A percentile compares a stretch with the other conserved stretches of the same genome.
Evolutionary conservation across 352 stramenopile genomes (phyloP).

Genomic region (Aphanomyces cochlioides): DNA sequence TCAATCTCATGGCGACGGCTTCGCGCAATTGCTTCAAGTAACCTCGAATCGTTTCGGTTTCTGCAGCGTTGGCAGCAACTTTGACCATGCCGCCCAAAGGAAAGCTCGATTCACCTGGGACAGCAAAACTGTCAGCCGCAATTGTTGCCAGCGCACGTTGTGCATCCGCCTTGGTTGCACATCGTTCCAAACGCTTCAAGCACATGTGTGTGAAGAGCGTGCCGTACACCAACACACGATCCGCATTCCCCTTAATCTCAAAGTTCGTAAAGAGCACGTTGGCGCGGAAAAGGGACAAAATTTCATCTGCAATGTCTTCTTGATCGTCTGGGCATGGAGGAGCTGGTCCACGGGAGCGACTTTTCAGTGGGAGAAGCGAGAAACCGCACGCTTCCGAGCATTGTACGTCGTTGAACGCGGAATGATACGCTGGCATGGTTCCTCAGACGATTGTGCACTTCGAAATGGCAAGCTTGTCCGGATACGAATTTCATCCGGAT

Average conservation of each 20-base stretch:
- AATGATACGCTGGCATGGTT: constrained; percentile 91
- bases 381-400: constrained; percentile 80
- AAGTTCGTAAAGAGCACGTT: constrained; percentile 95
- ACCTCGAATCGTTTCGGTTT: constrained; percentile 78
- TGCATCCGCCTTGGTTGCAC: constrained; percentile 66
- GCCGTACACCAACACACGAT: constrained; percentile 92
- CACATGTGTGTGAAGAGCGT: constrained; percentile 90
- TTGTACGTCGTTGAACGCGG: constrained; percentile 70
- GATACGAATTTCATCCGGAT: too few relatives aligned
- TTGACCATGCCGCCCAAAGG: constrained; percentile 77
- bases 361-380: constrained; percentile 88
- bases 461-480: neutral
- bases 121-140: constrained; percentile 77
- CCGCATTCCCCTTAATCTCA: constrained; percentile 86
- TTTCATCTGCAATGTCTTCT: constrained; percentile 92
- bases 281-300: constrained; percentile 88
- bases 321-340: constrained; percentile 65
- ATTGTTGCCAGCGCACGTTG: constrained; percentile 75
- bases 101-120: constrained; percentile 83
- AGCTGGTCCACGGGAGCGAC: constrained; percentile 78
- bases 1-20: constrained; percentile 69
- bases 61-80: constrained; percentile 58
- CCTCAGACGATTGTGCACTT: neutral
- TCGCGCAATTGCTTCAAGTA: constrained; percentile 91
- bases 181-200: constrained; percentile 88